phyloP scores from a whole-genome alignment of 805 yeast species.

The Cyberlindnera euphorbiiphila region DNA sequence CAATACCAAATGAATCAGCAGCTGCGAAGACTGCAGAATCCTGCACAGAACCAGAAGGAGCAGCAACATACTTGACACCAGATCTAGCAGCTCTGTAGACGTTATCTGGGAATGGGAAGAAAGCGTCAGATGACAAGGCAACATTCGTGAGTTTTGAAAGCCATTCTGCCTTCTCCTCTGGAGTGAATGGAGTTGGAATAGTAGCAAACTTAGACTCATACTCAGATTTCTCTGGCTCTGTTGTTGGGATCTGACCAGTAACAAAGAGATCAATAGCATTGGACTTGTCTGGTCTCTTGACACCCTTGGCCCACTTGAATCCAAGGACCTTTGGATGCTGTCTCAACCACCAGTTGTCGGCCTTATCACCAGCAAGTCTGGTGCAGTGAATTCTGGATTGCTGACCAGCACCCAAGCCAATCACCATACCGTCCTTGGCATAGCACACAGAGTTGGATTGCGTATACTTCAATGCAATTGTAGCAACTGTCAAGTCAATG shows the following conservation, averaged over 20 bases:
- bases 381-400: constrained; percentile 99
- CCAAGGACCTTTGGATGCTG: constrained; percentile 93
- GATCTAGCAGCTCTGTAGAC: constrained; percentile 96
- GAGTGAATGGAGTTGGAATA: constrained; percentile 79
- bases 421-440: constrained; percentile 98
- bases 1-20: constrained; percentile 86
- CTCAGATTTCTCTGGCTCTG: constrained; percentile 90
- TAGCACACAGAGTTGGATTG: constrained; percentile 98
- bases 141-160: constrained; percentile 73
- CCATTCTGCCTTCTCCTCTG: constrained; percentile 87
- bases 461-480: constrained; percentile 94
- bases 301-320: constrained; percentile 97
- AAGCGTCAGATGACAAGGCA: constrained; percentile 94
- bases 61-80: constrained; percentile 94
- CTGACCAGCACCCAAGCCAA: constrained; percentile 99
- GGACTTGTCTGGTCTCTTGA: constrained; percentile 97
- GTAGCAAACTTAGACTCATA: constrained; percentile 84
- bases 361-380: constrained; percentile 98
- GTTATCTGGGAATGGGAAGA: constrained; percentile 99
- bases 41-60: constrained; percentile 97
- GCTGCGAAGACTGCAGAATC: constrained; percentile 95
- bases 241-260: constrained; percentile 83
- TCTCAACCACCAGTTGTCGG: constrained; percentile 99
- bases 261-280: constrained; percentile 96
- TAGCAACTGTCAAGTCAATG: constrained; percentile 93